Percentiles rank a stretch among this genome's conserved stretches.
phyloP scores from a whole-genome alignment of 2,329 filamentous ascomycete species.

The Fonsecaea multimorphosa region DNA sequence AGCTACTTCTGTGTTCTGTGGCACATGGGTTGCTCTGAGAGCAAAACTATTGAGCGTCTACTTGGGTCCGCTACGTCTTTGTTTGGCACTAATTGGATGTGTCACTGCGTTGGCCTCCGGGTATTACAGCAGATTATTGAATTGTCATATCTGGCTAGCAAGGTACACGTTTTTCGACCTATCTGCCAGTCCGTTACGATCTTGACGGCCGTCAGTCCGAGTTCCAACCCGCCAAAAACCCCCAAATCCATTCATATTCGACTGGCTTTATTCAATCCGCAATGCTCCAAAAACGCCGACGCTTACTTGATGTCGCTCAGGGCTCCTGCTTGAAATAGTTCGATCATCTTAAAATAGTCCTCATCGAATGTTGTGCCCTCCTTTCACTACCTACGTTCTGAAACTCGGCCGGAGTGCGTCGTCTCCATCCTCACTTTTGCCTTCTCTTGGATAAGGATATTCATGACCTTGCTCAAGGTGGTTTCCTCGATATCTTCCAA shows the following conservation, averaged over 20 bases:
- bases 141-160: background rate
- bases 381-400: background rate
- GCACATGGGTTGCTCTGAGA: background rate
- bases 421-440: constrained; percentile 16
- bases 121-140: background rate
- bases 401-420: background rate
- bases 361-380: background rate
- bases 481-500: constrained; percentile 12
- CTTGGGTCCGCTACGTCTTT: background rate
- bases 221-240: background rate
- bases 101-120: background rate
- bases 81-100: background rate
- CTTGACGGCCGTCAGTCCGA: background rate
- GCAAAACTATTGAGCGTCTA: background rate
- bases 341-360: background rate
- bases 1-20: background rate
- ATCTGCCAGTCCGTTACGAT: background rate
- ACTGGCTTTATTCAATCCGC: background rate
- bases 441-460: constrained; percentile 13
- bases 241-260: background rate
- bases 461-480: constrained; percentile 14
- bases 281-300: background rate
- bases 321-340: background rate
- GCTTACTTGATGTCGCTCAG: background rate
- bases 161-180: background rate